These are phyloP conservation scores for Fusarium albosuccineum DNA, from an alignment of 2,329 filamentous ascomycete species.

Conservation along the genomic window DNA sequence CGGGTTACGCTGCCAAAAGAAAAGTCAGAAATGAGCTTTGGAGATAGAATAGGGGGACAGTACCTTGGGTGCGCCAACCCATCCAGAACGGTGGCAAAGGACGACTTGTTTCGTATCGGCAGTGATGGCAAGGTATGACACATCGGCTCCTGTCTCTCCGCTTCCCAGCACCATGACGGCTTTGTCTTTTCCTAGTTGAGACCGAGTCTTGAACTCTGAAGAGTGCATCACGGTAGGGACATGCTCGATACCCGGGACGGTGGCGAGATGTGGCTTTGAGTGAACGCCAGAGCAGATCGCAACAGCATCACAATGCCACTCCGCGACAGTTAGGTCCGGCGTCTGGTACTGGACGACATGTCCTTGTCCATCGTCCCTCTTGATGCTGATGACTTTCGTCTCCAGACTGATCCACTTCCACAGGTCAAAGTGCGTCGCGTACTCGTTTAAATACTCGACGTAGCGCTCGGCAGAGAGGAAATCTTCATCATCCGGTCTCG, in stretches of 20 bases:
- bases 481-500: constrained; percentile 51
- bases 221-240: constrained; percentile 55
- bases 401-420: constrained; percentile 53
- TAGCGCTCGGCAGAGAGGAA: constrained; percentile 57
- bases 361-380: constrained; percentile 49
- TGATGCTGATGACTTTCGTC: constrained; percentile 50
- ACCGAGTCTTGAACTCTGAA: constrained; percentile 55
- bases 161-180: constrained; percentile 58
- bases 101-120: constrained; percentile 55
- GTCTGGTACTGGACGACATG: constrained; percentile 12
- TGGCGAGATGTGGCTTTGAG: constrained; percentile 17
- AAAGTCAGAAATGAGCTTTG: accelerated
- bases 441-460: constrained; percentile 56
- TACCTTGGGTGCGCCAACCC: constrained; percentile 34
- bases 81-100: constrained; percentile 59
- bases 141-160: constrained; percentile 60
- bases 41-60: neutral
- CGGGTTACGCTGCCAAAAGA: constrained; percentile 13
- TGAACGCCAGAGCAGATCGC: constrained; percentile 24
- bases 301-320: constrained; percentile 16
- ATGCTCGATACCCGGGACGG: constrained; percentile 7
- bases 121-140: constrained; percentile 58
- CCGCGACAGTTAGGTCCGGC: neutral
- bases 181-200: constrained; percentile 55
- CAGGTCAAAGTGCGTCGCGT: constrained; percentile 55